These are phyloP conservation scores for Cladophialophora chaetospira DNA, from an alignment of 2,329 filamentous ascomycete species.

Conservation along the genomic window DNA sequence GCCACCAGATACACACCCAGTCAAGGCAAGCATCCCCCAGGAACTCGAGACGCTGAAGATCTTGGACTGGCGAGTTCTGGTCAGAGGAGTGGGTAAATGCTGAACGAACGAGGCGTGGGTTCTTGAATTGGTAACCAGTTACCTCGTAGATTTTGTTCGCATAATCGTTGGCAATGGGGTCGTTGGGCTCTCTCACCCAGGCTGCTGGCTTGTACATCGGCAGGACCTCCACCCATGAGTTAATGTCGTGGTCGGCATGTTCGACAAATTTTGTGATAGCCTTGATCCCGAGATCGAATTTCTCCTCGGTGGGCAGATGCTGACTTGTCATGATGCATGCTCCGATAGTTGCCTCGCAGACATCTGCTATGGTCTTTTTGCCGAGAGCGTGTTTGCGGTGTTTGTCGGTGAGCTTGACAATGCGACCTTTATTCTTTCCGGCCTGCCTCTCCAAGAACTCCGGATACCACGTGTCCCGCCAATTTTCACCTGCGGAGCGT, in stretches of 20 bases:
- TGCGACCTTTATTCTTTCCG: constrained; percentile 69
- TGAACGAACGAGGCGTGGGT: constrained; percentile 74
- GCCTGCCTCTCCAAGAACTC: constrained; percentile 68
- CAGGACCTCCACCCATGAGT: constrained; percentile 72
- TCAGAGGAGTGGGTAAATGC: constrained; percentile 89
- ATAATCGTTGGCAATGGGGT: constrained; percentile 69
- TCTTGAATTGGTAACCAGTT: constrained; percentile 68
- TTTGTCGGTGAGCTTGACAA: constrained; percentile 39
- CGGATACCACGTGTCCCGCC: constrained; percentile 81
- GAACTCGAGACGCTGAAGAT: constrained; percentile 90
- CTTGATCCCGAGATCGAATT: constrained; percentile 63
- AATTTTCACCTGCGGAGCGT: constrained; percentile 71
- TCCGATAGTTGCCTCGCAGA: constrained; percentile 91
- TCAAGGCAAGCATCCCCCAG: constrained; percentile 87
- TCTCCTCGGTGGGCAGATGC: constrained; percentile 37
- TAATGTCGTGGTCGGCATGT: constrained; percentile 69
- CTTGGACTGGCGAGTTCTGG: constrained; percentile 74
- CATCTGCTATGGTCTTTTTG: constrained; percentile 90
- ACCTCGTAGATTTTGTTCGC: constrained; percentile 64
- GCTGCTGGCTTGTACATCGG: constrained; percentile 26
- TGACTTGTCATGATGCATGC: constrained; percentile 68
- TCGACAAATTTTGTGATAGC: constrained; percentile 64
- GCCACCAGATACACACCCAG: constrained; percentile 77
- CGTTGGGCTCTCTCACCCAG: constrained; percentile 38
- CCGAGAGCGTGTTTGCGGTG: constrained; percentile 66